Base-by-base conservation (phyloP, 306 rosid genomes). In the Fragaria iinumae region DNA sequence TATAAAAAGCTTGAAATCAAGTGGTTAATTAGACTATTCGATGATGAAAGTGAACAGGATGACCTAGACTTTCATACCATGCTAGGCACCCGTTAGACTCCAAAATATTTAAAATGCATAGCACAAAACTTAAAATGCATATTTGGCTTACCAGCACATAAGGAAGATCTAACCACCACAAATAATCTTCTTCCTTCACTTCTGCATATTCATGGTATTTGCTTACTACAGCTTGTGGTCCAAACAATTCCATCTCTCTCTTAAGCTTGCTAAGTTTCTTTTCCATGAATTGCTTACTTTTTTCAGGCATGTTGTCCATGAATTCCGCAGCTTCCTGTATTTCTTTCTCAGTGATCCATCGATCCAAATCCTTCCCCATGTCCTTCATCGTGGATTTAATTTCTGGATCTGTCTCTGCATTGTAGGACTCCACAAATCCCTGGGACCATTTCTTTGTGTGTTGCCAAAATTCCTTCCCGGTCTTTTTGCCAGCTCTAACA, bases 361-460 rank as follows among this genome's bases (percentile, higher is more conserved):
- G 85, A 83, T 92, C 96, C 83, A 92, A 86, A 78, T 86, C 97
- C 88, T 95, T 92, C 75, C 97, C 98, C 18, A 90, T 84, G 67
- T 87, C 93, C 78, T 73, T 89, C 98, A 95, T 95, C 41, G 8
- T 32, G 43, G 96, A 82, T 88, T 92, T 90, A 52, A 87, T 76
- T 87, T 92, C 97, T 52, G 96, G 96, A 67, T 92, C 98, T 55
- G 97, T 84, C 86, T 89, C 97, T 21, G 89, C 89, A 78, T 92
- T 95, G 85, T 90, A 92, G 76, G 89, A 89, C 16, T 95, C 91
- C 89, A 95, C 60, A 83, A 95, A 95, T 21, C 89, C 97, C 68
- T 21, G 85, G 32, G 98, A 92, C 97, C 98, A 95, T 84, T 95
- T 95, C 87, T 95, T 92, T 10, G 98, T 92, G 87, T 92, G 98